phyloP scores from a whole-genome alignment of 345 rosid species.

The Syzygium oleosum region DNA sequence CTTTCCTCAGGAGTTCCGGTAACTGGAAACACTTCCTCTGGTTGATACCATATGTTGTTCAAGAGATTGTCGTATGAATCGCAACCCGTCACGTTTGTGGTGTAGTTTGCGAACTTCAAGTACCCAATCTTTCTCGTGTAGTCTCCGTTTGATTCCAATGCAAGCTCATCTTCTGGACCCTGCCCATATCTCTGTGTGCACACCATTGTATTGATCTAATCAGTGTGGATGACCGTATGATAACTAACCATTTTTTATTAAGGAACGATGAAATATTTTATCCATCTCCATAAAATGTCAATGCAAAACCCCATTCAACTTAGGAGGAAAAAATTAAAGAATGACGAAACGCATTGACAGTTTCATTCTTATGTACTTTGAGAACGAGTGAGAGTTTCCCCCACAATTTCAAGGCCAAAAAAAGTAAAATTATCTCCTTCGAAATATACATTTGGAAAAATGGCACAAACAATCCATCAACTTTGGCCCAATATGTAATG shows the following conservation, averaged over 20 bases:
- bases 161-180: neutral
- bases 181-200: neutral
- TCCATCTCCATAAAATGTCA: neutral
- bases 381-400: neutral
- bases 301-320: neutral
- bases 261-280: no score
- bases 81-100: neutral
- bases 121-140: neutral
- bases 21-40: neutral
- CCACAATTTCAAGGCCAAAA: neutral
- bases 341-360: neutral
- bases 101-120: neutral
- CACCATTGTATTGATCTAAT: neutral
- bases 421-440: neutral
- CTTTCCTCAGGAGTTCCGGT: neutral
- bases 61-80: neutral
- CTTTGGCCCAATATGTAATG: no score
- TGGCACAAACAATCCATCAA: no score
- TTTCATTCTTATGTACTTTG: neutral
- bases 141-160: neutral
- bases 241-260: no score
- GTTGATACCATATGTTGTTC: neutral
- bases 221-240: neutral
- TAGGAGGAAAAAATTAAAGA: neutral
- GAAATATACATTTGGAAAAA: neutral